Evolutionary conservation across 1,284 basidiomycete species (phyloP).

Genomic region (Microbotryum scabiosae): DNA sequence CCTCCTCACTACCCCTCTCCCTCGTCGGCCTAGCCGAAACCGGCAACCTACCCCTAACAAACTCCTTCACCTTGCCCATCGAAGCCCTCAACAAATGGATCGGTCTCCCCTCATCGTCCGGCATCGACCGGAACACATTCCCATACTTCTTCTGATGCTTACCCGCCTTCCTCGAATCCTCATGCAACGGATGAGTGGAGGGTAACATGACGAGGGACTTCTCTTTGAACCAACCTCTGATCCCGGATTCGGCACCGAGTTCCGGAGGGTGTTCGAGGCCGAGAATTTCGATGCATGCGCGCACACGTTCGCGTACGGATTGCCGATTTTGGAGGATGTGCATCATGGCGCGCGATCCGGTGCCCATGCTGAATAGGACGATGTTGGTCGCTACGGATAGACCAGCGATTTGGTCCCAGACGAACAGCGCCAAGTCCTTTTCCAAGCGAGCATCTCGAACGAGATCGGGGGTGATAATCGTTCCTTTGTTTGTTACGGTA

Average conservation of each 20-base stretch:
- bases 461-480: conserved; percentile 24
- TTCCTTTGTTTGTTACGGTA: conserved; percentile 44
- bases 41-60: conserved; percentile 14
- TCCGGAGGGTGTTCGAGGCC: conserved; percentile 28
- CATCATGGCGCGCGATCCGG: conserved; percentile 66
- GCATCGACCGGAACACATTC: conserved; percentile 21
- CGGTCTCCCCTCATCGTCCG: conserved; percentile 28
- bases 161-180: conserved; percentile 22
- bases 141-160: conserved; percentile 31
- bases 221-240: conserved; percentile 27
- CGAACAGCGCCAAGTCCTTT: conserved; percentile 60
- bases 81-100: conserved; percentile 23
- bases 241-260: conserved; percentile 15
- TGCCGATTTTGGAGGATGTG: conserved; percentile 58
- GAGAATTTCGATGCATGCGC: conserved; percentile 23
- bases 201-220: conserved; percentile 29
- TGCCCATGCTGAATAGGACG: conserved; percentile 77
- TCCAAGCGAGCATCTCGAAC: conserved; percentile 46
- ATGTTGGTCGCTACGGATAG: conserved; percentile 51
- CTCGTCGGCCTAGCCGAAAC: background rate
- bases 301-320: conserved; percentile 1
- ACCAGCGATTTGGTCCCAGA: conserved; percentile 88
- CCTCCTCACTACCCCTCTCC: background rate
- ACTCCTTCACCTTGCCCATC: conserved; percentile 27
- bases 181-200: conserved; percentile 24